phyloP scores from a whole-genome alignment of 2,329 filamentous ascomycete genomes.

The Xylaria polymorpha region DNA sequence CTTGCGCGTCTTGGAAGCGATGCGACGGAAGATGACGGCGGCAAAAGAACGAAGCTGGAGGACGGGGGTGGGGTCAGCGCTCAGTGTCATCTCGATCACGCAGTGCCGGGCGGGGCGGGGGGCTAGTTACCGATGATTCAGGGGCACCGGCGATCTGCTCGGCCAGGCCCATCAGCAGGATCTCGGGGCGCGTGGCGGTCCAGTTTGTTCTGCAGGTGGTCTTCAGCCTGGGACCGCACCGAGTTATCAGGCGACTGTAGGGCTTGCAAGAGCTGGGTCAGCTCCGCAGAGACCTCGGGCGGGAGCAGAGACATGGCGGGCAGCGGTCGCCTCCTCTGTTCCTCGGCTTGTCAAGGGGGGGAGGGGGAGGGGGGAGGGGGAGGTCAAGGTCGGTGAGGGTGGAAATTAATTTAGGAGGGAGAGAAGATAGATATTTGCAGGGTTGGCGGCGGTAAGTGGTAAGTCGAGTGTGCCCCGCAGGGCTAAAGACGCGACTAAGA shows the following conservation, averaged over 20 bases:
- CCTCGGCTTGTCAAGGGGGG: slow-evolving; percentile 4
- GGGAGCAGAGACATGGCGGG: slow-evolving; percentile 84
- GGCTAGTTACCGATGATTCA: slow-evolving; percentile 72
- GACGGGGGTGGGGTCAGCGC: slow-evolving; percentile 5
- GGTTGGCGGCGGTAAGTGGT: slow-evolving; percentile 17
- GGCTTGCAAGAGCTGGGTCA: slow-evolving; percentile 86
- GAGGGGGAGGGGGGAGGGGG: background rate
- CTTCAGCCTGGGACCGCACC: slow-evolving; percentile 86
- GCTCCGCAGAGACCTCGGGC: slow-evolving; percentile 83
- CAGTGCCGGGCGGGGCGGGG: background rate
- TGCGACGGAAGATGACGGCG: slow-evolving; percentile 92
- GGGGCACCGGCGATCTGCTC: slow-evolving; percentile 88
- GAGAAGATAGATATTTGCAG: slow-evolving; percentile 14
- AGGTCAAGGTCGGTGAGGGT: background rate
- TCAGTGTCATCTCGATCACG: background rate
- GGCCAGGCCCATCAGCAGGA: slow-evolving; percentile 91
- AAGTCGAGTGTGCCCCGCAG: slow-evolving; percentile 36
- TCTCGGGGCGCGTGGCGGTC: slow-evolving; percentile 82
- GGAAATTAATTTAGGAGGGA: background rate
- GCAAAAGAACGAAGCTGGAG: slow-evolving; percentile 86
- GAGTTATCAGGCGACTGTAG: slow-evolving; percentile 91
- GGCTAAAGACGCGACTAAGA: slow-evolving; percentile 39
- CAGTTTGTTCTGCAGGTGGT: slow-evolving; percentile 92
- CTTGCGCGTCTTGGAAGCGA: slow-evolving; percentile 90
- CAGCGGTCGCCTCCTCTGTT: slow-evolving; percentile 25